phyloP scores from a whole-genome alignment of 495 filamentous ascomycete species.

The Penicillium pulvis region DNA sequence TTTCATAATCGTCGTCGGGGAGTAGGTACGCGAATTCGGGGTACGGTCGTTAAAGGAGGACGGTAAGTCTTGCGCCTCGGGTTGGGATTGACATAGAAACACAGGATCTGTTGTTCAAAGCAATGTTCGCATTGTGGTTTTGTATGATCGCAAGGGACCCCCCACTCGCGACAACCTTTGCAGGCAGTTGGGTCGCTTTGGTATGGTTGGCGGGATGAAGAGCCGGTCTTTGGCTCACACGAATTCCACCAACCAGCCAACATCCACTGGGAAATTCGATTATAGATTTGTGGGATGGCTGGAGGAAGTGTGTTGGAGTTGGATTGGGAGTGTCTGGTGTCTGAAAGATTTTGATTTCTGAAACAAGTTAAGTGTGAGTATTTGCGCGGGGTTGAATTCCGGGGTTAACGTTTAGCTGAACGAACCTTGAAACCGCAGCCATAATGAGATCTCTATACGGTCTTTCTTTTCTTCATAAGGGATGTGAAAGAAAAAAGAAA shows the following conservation, averaged over 20 bases:
- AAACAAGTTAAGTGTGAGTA: neutral
- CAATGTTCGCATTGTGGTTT: constrained; percentile 41
- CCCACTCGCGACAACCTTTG: constrained; percentile 36
- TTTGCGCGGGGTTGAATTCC: neutral
- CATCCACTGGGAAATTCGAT: constrained; percentile 24
- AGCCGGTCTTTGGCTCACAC: neutral
- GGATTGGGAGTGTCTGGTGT: neutral
- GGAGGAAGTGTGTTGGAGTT: constrained; percentile 7
- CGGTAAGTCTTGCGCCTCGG: neutral
- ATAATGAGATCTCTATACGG: neutral
- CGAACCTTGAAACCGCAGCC: neutral
- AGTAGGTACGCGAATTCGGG: constrained; percentile 4
- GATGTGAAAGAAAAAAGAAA: neutral
- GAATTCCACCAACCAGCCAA: constrained; percentile 23
- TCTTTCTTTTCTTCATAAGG: neutral
- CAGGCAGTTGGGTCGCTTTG: constrained; percentile 20
- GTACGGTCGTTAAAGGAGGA: neutral
- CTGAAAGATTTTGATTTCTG: neutral
- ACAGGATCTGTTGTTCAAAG: constrained; percentile 39
- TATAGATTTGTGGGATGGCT: constrained; percentile 12
- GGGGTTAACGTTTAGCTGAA: neutral
- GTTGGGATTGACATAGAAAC: constrained; percentile 35
- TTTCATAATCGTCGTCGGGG: neutral
- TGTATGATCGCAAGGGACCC: constrained; percentile 35
- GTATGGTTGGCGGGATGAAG: constrained; percentile 9